Evolutionary conservation across 176 grass and related monocot genomes (phyloP), one percentile per base, ranked within the genome.

Genomic region (Phoenix roebelenii): DNA sequence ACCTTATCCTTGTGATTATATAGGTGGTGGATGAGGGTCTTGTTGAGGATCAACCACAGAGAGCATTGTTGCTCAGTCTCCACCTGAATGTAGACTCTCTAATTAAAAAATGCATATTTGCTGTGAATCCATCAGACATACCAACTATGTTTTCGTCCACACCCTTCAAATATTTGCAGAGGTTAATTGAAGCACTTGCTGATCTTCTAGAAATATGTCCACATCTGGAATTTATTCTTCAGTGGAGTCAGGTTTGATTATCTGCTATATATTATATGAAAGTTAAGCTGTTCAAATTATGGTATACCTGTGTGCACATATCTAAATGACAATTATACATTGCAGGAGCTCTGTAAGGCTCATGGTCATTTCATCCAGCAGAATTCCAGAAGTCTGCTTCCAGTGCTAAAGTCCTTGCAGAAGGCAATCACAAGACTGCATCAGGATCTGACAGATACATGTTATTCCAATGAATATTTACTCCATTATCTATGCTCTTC

Each of bases 21-120:
- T 57, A 98, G 93, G 88, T 85, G 81, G 87, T 98, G 60, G 82
- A 98, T 39, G 93, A 85, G 65, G 93, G 87, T 83, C 81, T 88
- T 65, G 79, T 63, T 26, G 79, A 88, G 72, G 75, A 77, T 60
- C 80, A 98, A 54, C 71, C 77, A 4, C 87, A 98, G 63, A 98
- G 84, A 75, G 87, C 87, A 16, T 74, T 98, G 54, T 20, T 98
- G 67, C 81, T 98, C 51, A 83, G 87, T 51, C 93, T 98, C 66
- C 75, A 84, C 39, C 66, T 98, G 25, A 98, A 98, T 35, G 87
- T 92, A 55, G 93, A 98, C 57, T 79, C 76, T 52, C 77, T 92
- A 52, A 98, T 98, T 64, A 98, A 92, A 69, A 88, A 74, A 63
- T 98, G 93, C 63, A 89, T 98, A 65, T 98, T 98, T 50, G 57